Evolutionary conservation across 768 basidiomycete species (phyloP).

Genomic region (Serendipita sp.): DNA sequence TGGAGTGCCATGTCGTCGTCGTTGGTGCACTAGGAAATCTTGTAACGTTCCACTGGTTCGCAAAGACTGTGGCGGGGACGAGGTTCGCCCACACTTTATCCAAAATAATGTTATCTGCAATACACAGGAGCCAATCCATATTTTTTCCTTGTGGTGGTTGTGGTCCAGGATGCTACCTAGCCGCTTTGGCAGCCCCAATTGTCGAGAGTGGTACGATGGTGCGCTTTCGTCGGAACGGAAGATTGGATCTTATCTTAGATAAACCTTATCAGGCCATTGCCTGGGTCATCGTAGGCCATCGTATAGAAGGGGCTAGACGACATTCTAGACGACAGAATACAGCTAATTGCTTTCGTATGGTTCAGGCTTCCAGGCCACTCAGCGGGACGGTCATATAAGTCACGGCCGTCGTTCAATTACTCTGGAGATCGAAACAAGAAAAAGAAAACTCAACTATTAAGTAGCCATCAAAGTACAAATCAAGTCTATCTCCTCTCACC

Average conservation of each 20-base stretch:
- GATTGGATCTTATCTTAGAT: too few species aligned
- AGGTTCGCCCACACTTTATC: constrained; percentile 67
- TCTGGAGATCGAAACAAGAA: too few species aligned
- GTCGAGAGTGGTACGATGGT: too few species aligned
- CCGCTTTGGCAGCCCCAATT: neutral
- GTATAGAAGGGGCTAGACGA: too few species aligned
- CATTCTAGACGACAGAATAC: too few species aligned
- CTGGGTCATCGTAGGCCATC: too few species aligned
- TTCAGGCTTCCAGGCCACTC: neutral
- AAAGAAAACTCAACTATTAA: too few species aligned
- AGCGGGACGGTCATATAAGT: neutral
- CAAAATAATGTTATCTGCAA: constrained; percentile 55
- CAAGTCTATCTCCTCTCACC: neutral
- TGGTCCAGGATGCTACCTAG: neutral
- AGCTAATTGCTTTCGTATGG: neutral
- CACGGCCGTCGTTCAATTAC: neutral
- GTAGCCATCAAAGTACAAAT: neutral
- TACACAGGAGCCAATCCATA: constrained; percentile 75
- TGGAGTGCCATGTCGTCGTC: constrained; percentile 33
- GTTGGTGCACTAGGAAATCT: constrained; percentile 5
- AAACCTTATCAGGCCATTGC: too few species aligned
- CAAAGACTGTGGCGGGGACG: constrained; percentile 31
- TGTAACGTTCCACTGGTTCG: neutral
- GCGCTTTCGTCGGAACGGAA: too few species aligned
- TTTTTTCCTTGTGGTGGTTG: constrained; percentile 3